Base-by-base conservation (phyloP, 2,329 filamentous ascomycete genomes). In the Aspergillus ibericus region DNA sequence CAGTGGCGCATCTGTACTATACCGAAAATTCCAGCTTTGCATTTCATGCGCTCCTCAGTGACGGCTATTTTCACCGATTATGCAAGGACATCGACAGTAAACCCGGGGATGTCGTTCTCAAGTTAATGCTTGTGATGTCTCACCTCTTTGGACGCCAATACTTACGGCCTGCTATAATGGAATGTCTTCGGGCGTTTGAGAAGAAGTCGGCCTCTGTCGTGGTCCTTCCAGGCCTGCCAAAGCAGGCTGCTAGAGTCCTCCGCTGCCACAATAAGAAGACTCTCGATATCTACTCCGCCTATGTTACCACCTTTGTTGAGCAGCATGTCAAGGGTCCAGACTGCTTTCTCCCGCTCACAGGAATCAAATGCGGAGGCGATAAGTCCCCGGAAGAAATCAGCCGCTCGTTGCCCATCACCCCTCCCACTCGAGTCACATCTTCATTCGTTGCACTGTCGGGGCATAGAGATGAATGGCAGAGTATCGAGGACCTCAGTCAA, bases 21-120 rank as follows among this genome's bases (percentile, higher is more conserved):
- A 89, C 88, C 0, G 89, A 92, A 65, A 91, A 89, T 66, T 85
- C 87, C 0, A 85, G 85, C 5, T 92, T 93, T 68, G 88, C 89
- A 0, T 91, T 93, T 73, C 90, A 93, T 69, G 85, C 88, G 1
- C 78, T 93, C 9, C 76, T 93, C 1, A 88, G 86, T 59, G 84
- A 82, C 2, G 89, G 89, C 0, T 92, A 89, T 68, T 89, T 93
- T 70, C 82, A 86, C 62, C 72, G 79, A 20, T 73, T 93, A 0
- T 91, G 88, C 68, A 78, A 78, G 2, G 77, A 83, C 15, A 80
- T 90, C 35, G 73, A 83, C 44, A 75, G 70, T 3, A 80, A 81
- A 15, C 79, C 81, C 1, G 73, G 83, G 15, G 63, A 72, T 0
- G 81, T 85, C 0, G 70, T 89, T 3, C 75, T 79, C n/a, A 81